Percentiles rank a stretch among this genome's conserved stretches.
These are phyloP conservation scores for Dionaea muscipula DNA, from an alignment of 179 eudicot genomes.

Conservation along the genomic window DNA sequence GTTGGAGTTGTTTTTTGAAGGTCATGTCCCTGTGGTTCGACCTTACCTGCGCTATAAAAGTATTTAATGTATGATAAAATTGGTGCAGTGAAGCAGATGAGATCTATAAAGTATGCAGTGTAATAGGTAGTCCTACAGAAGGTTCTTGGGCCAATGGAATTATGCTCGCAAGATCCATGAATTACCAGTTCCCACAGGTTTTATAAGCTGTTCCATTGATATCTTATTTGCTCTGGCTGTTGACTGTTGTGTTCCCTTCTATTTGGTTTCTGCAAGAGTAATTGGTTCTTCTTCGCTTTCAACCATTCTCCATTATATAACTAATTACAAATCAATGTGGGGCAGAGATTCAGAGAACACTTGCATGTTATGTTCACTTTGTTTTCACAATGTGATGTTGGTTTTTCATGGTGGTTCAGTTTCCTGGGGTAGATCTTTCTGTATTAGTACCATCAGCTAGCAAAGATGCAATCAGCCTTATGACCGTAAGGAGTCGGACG, in stretches of 20 bases:
- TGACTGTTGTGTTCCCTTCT: too few species aligned
- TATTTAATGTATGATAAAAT: too few species aligned
- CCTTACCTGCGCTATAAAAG: too few species aligned
- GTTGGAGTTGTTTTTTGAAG: too few species aligned
- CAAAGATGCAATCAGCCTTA: constrained; percentile 62
- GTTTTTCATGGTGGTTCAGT: constrained; percentile 25
- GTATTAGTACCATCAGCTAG: constrained; percentile 65
- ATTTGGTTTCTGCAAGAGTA: too few species aligned
- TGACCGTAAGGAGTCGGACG: constrained; percentile 56
- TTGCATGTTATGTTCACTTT: background rate
- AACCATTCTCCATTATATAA: too few species aligned
- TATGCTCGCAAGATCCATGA: constrained; percentile 54
- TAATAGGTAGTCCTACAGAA: constrained; percentile 65
- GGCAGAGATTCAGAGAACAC: too few species aligned
- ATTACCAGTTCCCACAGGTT: constrained; percentile 85
- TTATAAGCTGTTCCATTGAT: constrained; percentile 6
- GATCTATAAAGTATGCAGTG: constrained; percentile 79
- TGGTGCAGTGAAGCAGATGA: constrained; percentile 85
- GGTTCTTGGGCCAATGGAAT: constrained; percentile 58
- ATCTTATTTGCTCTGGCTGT: background rate
- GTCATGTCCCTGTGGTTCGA: too few species aligned
- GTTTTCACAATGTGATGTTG: background rate
- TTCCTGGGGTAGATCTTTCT: constrained; percentile 56
- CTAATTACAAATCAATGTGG: too few species aligned
- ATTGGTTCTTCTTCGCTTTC: too few species aligned